Evolutionary conservation across 2,329 filamentous ascomycete genomes (phyloP).

Genomic region (Parastagonospora avenae): DNA sequence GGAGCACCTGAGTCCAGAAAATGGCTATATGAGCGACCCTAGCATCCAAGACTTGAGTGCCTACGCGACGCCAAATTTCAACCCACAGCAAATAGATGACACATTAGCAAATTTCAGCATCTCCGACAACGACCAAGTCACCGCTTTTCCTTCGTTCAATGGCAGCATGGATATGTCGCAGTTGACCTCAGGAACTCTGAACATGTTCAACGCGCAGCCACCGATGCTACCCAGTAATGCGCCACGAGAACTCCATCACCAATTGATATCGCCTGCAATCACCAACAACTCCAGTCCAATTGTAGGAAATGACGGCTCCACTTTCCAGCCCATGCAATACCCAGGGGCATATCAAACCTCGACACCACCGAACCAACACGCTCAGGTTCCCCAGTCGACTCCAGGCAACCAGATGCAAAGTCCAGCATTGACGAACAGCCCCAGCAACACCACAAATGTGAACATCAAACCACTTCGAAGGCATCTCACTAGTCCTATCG

Average conservation of each 20-base stretch:
- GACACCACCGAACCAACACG: conserved; percentile 33
- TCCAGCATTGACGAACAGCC: conserved; percentile 46
- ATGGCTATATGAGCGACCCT: conserved; percentile 41
- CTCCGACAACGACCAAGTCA: conserved; percentile 26
- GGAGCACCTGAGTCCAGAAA: conserved; percentile 45
- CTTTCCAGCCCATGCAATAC: conserved; percentile 26
- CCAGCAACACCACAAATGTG: conserved; percentile 31
- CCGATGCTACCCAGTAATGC: conserved; percentile 24
- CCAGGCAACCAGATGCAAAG: conserved; percentile 44
- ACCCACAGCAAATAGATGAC: conserved; percentile 38
- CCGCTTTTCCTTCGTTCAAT: conserved; percentile 29
- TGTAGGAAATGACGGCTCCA: conserved; percentile 34
- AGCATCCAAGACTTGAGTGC: conserved; percentile 38
- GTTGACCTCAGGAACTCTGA: conserved; percentile 32
- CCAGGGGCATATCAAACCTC: conserved; percentile 21
- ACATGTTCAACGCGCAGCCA: conserved; percentile 38
- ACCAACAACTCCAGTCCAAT: conserved; percentile 47
- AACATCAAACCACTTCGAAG: conserved; percentile 33
- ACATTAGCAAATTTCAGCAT: conserved; percentile 35
- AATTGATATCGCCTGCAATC: conserved; percentile 42
- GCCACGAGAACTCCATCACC: conserved; percentile 32
- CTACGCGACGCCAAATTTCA: conserved; percentile 41
- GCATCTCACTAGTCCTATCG: conserved; percentile 47
- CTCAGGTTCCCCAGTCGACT: conserved; percentile 29
- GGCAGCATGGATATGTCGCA: conserved; percentile 33